Base-by-base conservation (phyloP, 2,329 filamentous ascomycete species). In the Trichocomaceae sp. region DNA sequence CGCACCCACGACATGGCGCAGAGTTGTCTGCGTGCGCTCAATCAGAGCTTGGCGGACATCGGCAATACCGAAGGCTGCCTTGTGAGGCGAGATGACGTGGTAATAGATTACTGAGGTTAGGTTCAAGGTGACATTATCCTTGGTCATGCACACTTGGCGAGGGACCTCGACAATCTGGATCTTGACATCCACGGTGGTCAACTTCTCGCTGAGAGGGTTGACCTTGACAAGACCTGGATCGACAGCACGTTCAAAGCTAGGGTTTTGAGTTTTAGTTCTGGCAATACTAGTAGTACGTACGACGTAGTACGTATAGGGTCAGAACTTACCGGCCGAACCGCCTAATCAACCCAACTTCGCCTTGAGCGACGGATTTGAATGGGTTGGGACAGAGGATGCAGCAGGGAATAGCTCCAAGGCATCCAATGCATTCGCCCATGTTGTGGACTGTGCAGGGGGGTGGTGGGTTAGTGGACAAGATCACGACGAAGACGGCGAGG, bases 71-170 rank as follows among this genome's bases (percentile, higher is more conserved):
- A 97, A 99, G 57, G 93, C 92, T 57, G 92, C 90, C 77, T 95
- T 96, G 81, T 97, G 92, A 1, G 93, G 93, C 26, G 88, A 87
- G 54, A 86, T 88, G 67, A 99, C 92, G 79, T 96, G 91, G 78
- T 99, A 99, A 82, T 99, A 99, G 76, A 99, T 96, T 69, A 99
- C 93, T 5, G 89, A 95, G 47, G 91, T 97, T 62, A 99, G 80
- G 65, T 91, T 86, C 42, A 99, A 80, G 46, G 88, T 95, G 60
- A 97, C 93, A 66, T 99, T 99, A 79, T 99, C 93, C 78, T 97
- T 97, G 72, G 93, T 99, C 91, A 99, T 99, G 80, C 93, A 97
- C 59, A 92, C 84, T 75, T 99, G 93, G 75, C 91, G 85, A 17
- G 92, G 92, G 22, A 99, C 93, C 78, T 99, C 75, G 71, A 95